A percentile compares a stretch with the other conserved stretches of the same genome.
Conservation (phyloP, 768 basidiomycete genomes). For the Tremella fuciformis region DNA sequence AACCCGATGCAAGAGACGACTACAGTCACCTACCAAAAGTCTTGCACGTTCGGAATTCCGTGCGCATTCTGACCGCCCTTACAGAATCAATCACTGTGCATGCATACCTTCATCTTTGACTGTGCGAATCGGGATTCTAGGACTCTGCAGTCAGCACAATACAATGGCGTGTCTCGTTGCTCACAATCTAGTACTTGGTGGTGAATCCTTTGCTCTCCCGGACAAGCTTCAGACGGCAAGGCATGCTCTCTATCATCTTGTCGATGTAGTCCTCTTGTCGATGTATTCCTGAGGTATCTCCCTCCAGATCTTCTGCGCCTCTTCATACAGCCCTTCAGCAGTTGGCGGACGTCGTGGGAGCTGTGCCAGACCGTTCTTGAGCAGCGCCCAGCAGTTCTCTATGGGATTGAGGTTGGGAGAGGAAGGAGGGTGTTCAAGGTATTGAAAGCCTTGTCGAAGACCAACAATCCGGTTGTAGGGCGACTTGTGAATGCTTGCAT, state of each 20-base stretch:
- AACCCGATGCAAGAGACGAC: too few relatives aligned
- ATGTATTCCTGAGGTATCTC: conserved; percentile 17
- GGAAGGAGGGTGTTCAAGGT: conserved; percentile 11
- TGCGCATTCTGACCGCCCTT: too few relatives aligned
- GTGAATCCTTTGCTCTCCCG: conserved; percentile 10
- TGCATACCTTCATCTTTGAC: too few relatives aligned
- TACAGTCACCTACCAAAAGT: too few relatives aligned
- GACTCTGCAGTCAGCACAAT: too few relatives aligned
- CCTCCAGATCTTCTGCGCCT: conserved; percentile 11
- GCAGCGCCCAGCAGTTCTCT: conserved; percentile 16
- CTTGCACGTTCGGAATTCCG: too few relatives aligned
- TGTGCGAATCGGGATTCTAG: too few relatives aligned
- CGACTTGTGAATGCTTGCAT: conserved; percentile 11
- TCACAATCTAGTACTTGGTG: conserved; percentile 22
- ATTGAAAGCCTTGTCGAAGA: conserved; percentile 7
- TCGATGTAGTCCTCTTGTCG: conserved; percentile 17
- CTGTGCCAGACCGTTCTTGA: conserved; percentile 11
- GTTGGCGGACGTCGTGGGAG: conserved; percentile 9
- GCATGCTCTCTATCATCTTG: conserved; percentile 16
- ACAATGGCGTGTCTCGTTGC: too few relatives aligned
- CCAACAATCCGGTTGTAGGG: conserved; percentile 5
- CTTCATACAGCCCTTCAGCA: conserved; percentile 8
- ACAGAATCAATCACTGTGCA: too few relatives aligned
- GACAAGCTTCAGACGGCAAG: conserved; percentile 8
- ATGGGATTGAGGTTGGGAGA: conserved; percentile 26